A percentile compares a stretch with the other conserved stretches of the same genome.
Conservation (phyloP, 1,284 basidiomycete species). For the Marasmius oreades region DNA sequence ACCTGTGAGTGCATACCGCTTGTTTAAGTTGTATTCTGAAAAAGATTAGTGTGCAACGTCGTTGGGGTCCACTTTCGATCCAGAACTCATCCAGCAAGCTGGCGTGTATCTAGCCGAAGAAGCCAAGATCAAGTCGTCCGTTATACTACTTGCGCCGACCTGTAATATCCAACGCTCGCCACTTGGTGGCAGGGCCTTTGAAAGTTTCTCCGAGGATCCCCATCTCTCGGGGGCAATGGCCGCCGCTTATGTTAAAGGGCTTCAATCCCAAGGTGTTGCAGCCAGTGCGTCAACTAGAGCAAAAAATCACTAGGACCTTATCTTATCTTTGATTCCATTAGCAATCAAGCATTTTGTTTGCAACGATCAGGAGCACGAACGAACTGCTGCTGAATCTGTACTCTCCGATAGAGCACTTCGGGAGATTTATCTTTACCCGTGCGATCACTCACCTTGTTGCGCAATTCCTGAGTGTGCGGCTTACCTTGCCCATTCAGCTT, state of each 20-base stretch:
- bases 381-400: conserved; percentile 59
- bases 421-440: conserved; percentile 72
- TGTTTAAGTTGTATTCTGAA: conserved; percentile 1
- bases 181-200: conserved; percentile 62
- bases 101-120: conserved; percentile 59
- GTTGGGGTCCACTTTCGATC: conserved; percentile 62
- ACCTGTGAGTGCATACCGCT: conserved; percentile 36
- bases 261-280: conserved; percentile 61
- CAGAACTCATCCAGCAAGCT: conserved; percentile 47
- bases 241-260: conserved; percentile 61
- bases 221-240: conserved; percentile 54
- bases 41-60: conserved; percentile 58
- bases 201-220: conserved; percentile 69
- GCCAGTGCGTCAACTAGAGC: conserved; percentile 38
- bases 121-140: conserved; percentile 60
- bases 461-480: not conserved
- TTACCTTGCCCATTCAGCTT: conserved; percentile 36
- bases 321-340: conserved; percentile 12
- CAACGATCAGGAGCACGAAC: conserved; percentile 68
- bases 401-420: conserved; percentile 61
- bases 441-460: conserved; percentile 23
- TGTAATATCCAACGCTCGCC: conserved; percentile 69
- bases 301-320: not conserved
- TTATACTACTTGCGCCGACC: conserved; percentile 62
- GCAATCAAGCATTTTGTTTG: conserved; percentile 50